phyloP scores from a whole-genome alignment of 129 eudicot species.

The Flaveria linearis region DNA sequence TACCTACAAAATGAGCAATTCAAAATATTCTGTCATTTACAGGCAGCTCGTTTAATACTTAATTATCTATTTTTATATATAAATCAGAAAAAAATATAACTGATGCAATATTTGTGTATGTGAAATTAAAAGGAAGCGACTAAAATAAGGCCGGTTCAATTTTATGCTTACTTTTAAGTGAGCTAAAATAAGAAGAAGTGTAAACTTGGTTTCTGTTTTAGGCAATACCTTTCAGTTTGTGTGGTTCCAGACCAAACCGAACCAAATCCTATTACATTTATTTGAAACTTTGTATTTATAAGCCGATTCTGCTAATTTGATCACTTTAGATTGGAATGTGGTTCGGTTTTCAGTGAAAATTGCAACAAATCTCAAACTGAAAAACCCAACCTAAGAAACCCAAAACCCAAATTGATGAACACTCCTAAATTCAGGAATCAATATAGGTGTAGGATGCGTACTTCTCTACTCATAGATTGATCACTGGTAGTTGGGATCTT shows the following conservation, averaged over 20 bases:
- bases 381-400: background rate
- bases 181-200: background rate
- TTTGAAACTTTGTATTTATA: background rate
- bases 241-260: background rate
- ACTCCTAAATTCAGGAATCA: background rate
- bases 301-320: background rate
- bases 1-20: conserved; percentile 42
- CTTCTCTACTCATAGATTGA: conserved; percentile 50
- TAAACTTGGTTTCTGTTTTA: background rate
- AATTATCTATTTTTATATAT: no score
- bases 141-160: no score
- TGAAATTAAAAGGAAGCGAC: no score
- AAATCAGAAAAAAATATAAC: no score
- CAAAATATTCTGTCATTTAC: background rate
- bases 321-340: background rate
- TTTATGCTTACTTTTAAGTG: no score
- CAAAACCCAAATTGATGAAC: background rate
- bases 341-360: background rate
- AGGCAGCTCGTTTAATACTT: background rate
- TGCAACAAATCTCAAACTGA: background rate
- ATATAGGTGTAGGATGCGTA: conserved; percentile 8
- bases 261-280: background rate
- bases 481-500: conserved; percentile 56
- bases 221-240: no score
- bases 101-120: background rate